A percentile compares a stretch with the other conserved stretches of the same genome.
These are phyloP conservation scores for Brassica juncea DNA, from an alignment of 345 rosid genomes.

Conservation along the genomic window DNA sequence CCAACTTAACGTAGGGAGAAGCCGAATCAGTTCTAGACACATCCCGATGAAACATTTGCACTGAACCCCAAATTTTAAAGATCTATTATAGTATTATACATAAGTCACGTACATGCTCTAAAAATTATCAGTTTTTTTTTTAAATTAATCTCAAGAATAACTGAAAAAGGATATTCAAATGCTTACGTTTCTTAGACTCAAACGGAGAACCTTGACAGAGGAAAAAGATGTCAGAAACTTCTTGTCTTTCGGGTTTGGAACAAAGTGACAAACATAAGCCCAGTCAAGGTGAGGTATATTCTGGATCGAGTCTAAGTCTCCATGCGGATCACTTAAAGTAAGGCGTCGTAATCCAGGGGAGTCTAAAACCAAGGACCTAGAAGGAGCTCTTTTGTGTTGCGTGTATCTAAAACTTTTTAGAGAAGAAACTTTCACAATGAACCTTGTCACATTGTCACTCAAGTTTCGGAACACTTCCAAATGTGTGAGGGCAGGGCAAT, in stretches of 20 bases:
- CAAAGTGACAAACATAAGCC: neutral
- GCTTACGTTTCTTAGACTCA: neutral
- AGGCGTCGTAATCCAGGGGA: neutral
- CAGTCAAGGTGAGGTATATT: neutral
- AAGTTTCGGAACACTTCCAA: too few species aligned
- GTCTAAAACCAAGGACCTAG: neutral
- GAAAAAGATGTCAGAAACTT: slow-evolving; percentile 3
- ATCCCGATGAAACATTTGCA: too few species aligned
- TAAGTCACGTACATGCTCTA: neutral
- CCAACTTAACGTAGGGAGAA: neutral
- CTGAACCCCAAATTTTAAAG: neutral
- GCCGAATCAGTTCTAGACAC: neutral
- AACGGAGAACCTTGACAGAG: neutral
- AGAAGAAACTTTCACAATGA: too few species aligned
- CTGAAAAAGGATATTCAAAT: neutral
- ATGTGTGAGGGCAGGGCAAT: neutral
- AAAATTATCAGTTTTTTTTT: too few species aligned
- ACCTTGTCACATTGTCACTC: too few species aligned
- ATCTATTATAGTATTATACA: neutral
- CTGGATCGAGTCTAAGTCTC: neutral
- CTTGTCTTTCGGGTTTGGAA: neutral
- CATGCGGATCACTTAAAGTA: neutral
- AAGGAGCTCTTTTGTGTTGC: too few species aligned
- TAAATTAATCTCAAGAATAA: neutral
- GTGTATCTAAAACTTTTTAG: too few species aligned